A percentile compares a stretch with the other conserved stretches of the same genome.
phyloP scores from a whole-genome alignment of 805 yeast genomes.

The Huiozyma sinensis region DNA sequence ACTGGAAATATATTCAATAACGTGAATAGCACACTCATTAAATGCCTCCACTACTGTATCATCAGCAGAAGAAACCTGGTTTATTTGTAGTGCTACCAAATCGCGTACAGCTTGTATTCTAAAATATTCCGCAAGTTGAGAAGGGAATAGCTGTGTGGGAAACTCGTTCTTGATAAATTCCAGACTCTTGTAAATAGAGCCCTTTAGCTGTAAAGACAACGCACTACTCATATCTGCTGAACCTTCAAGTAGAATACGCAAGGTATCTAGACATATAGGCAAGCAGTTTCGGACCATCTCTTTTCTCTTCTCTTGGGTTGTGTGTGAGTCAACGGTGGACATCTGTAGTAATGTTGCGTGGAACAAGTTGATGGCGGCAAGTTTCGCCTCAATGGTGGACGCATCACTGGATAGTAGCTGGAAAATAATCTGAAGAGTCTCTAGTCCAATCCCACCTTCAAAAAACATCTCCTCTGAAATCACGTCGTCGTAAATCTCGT shows the following conservation, averaged over 20 bases:
- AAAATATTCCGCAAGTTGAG: slow-evolving; percentile 4
- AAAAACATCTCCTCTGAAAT: slow-evolving; percentile 82
- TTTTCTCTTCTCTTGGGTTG: slow-evolving; percentile 11
- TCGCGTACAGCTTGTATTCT: slow-evolving; percentile 9
- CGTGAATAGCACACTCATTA: slow-evolving; percentile 14
- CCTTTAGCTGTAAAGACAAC: slow-evolving; percentile 6
- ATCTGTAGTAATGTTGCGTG: slow-evolving; percentile 44
- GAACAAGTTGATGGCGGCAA: slow-evolving; percentile 42
- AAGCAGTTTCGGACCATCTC: slow-evolving; percentile 11
- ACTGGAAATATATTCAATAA: slow-evolving; percentile 15
- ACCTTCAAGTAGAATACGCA: slow-evolving; percentile 6
- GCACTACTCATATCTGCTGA: slow-evolving; percentile 2
- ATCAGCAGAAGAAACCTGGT: not conserved
- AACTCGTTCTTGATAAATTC: slow-evolving; percentile 16
- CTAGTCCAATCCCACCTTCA: slow-evolving; percentile 55
- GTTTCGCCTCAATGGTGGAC: slow-evolving; percentile 31
- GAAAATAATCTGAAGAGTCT: slow-evolving; percentile 42
- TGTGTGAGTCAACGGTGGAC: slow-evolving; percentile 21
- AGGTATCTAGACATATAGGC: slow-evolving; percentile 9
- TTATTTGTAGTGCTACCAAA: slow-evolving; percentile 6
- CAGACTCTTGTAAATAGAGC: slow-evolving; percentile 16
- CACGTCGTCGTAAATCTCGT: slow-evolving; percentile 76
- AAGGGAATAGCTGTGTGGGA: slow-evolving; percentile 14
- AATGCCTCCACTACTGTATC: slow-evolving; percentile 5
- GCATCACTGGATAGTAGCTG: slow-evolving; percentile 27